phyloP scores from a whole-genome alignment of 208 protist genomes.

The Acanthamoeba culbertsoni region DNA sequence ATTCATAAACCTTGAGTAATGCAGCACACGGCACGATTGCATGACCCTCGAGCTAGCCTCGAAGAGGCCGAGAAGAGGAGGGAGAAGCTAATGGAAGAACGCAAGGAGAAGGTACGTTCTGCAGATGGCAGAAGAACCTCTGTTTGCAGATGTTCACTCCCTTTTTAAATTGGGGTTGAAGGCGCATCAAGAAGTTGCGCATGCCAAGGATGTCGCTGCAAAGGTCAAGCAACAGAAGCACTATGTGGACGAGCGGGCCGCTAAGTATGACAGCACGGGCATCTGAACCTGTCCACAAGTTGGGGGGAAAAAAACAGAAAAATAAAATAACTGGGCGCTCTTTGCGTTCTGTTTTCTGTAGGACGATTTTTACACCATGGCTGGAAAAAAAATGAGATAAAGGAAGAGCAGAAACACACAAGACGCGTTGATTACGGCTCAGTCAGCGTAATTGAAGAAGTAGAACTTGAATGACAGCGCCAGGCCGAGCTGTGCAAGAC shows the following conservation, averaged over 20 bases:
- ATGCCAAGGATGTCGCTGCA: background rate
- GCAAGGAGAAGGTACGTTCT: background rate
- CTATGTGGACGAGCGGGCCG: background rate
- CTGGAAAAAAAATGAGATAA: background rate
- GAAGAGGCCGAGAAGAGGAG: background rate
- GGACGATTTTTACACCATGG: too few relatives aligned
- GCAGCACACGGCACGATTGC: background rate
- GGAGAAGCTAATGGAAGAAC: background rate
- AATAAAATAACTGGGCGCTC: too few relatives aligned
- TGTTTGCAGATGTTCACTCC: too few relatives aligned
- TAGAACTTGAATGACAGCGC: conserved; percentile 50
- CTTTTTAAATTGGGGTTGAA: too few relatives aligned
- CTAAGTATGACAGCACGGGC: background rate
- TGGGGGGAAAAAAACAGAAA: too few relatives aligned
- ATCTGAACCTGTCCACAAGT: background rate
- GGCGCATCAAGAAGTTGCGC: background rate
- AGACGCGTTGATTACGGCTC: background rate
- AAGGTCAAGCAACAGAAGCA: background rate
- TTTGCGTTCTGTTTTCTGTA: too few relatives aligned
- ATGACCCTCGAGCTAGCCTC: background rate
- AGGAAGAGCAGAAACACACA: background rate
- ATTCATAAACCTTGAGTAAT: background rate
- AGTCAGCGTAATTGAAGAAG: conserved; percentile 47
- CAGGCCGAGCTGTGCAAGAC: background rate
- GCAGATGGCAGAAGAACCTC: too few relatives aligned